Evolutionary conservation across 306 rosid species (phyloP), one percentile per base, ranked within the genome.

Genomic region (Crataegus laevigata): DNA sequence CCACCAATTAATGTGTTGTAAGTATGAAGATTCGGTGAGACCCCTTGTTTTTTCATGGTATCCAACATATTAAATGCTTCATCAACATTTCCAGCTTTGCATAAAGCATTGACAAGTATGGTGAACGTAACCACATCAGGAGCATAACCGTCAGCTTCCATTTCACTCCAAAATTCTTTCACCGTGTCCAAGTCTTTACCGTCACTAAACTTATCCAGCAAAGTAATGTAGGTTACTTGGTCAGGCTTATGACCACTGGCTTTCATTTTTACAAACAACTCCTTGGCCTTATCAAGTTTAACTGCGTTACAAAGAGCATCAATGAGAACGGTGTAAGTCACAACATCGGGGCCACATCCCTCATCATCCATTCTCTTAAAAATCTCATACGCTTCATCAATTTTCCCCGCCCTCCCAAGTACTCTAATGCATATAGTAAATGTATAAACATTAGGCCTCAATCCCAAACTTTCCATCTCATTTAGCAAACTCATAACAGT

Each of bases 111-210:
- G 32, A 86, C 82, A 42, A 91, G 84, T 72, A 91, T 83, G 70
- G 98, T 91, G 90, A 88, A 94, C 57, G 96, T 85, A 76, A 90
- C 91, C 64, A 94, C 96, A 45, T 94, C 96, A 52, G 96, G 93
- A 75, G 82, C 84, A 76, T 94, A 94, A 66, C 93, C 98, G 79
- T 94, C 96, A 24, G 83, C 89, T 80, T 87, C 90, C 98, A 94
- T 94, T 84, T 91, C 93, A 64, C 69, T 75, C 96, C 97, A 90
- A 80, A 91, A 77, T 45, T 81, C 86, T 84, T 82, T 87, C 77
- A 94, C 85, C 0, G 70, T 34, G 14, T 81, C 88, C 84, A 94
- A 79, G 75, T 94, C 88, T 4, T 91, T 88, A 22, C 51, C 25
- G 62, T 89, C 89, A 77, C 89, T 77, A 75, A 91, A 86, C 89